Evolutionary conservation across 495 filamentous ascomycete genomes (phyloP).

Genomic region (Tuber magnatum): DNA sequence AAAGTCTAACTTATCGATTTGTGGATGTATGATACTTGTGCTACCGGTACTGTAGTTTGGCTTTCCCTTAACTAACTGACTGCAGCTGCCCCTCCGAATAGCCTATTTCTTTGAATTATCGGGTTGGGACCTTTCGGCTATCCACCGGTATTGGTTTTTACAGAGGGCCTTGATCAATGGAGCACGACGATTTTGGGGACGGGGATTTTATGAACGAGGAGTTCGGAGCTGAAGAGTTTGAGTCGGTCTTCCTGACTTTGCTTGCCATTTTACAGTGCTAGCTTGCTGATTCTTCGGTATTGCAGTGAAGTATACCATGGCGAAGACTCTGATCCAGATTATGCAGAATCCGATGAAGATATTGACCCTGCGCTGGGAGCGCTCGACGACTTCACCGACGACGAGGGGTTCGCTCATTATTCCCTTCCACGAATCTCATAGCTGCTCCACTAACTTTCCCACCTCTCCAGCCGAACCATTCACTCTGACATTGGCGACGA

Average conservation of each 20-base stretch:
- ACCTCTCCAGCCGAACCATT: constrained; percentile 6
- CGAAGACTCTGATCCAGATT: constrained; percentile 49
- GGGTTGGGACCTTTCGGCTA: not conserved
- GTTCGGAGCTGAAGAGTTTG: not conserved
- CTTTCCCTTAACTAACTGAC: not conserved
- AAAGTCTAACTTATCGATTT: constrained; percentile 1
- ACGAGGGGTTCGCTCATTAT: not conserved
- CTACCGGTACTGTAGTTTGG: not conserved
- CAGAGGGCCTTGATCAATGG: not conserved
- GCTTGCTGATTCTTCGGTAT: not conserved
- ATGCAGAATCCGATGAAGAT: constrained; percentile 50
- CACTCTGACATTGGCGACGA: constrained; percentile 21
- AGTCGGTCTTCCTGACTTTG: not conserved
- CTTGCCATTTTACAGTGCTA: not conserved
- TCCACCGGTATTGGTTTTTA: not conserved
- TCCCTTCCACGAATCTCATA: not conserved
- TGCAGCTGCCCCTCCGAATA: not conserved
- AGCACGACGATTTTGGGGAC: not conserved
- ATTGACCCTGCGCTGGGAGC: constrained; percentile 40
- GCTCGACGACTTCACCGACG: not conserved
- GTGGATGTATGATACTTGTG: not conserved
- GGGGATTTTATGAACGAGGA: not conserved
- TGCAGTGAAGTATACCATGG: constrained; percentile 39
- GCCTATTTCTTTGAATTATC: not conserved
- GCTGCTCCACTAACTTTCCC: not conserved